phyloP scores from a whole-genome alignment of 2,329 filamentous ascomycete genomes.

The Diplodia seriata region DNA sequence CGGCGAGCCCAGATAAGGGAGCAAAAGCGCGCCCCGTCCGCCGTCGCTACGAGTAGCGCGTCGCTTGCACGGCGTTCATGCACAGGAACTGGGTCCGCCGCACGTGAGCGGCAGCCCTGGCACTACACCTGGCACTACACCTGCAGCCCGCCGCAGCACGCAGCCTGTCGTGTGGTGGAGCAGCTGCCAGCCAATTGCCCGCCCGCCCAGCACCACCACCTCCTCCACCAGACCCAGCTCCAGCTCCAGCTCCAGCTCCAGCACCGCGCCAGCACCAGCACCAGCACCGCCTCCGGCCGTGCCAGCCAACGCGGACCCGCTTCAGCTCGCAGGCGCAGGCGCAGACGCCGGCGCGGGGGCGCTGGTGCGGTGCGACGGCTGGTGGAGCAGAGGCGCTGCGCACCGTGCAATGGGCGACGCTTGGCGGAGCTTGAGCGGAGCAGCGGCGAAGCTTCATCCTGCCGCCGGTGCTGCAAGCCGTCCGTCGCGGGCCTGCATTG shows the following conservation, averaged over 20 bases:
- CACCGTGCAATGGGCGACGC: constrained; percentile 3
- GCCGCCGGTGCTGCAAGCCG: neutral
- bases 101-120: constrained; percentile 21
- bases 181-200: constrained; percentile 2
- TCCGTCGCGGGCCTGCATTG: constrained; percentile 1
- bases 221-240: too few species aligned
- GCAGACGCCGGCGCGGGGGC: neutral
- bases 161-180: neutral
- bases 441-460: constrained; percentile 17
- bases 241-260: too few species aligned
- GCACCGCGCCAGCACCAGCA: too few species aligned
- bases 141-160: constrained; percentile 5
- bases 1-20: constrained; percentile 21
- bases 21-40: neutral
- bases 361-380: neutral
- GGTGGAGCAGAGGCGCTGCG: constrained; percentile 1
- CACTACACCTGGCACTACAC: constrained; percentile 6
- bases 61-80: constrained; percentile 29
- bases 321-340: neutral
- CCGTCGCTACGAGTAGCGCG: constrained; percentile 15
- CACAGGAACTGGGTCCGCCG: constrained; percentile 19
- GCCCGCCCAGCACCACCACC: neutral
- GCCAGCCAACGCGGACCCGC: neutral
- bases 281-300: too few species aligned
- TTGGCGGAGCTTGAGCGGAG: constrained; percentile 28